Conservation (phyloP, 2,329 filamentous ascomycete species). For the Acarospora socialis region DNA sequence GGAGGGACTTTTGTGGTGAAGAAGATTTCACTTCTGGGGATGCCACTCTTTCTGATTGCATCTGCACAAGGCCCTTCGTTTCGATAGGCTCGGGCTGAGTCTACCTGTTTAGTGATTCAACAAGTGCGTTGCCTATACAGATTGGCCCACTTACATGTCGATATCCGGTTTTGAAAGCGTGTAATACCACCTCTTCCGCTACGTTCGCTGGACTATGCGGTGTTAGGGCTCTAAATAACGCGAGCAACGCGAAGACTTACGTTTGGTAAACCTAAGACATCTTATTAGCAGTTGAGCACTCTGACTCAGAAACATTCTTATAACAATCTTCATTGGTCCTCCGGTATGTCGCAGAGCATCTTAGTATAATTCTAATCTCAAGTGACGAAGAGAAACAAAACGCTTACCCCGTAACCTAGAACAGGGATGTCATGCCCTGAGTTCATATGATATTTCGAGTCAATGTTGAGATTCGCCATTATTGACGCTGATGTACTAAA, state of each 20-base stretch:
- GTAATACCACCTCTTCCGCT: slow-evolving; percentile 42
- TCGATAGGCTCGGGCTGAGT: slow-evolving; percentile 42
- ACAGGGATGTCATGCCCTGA: slow-evolving; percentile 14
- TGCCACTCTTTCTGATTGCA: slow-evolving; percentile 37
- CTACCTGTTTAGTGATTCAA: slow-evolving; percentile 29
- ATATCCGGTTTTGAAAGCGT: slow-evolving; percentile 43
- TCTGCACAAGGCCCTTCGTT: slow-evolving; percentile 42
- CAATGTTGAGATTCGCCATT: slow-evolving; percentile 12
- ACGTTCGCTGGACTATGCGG: slow-evolving; percentile 37
- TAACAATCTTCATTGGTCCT: no score
- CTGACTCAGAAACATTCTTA: no score
- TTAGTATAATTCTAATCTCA: slow-evolving; percentile 1
- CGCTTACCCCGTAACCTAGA: slow-evolving; percentile 13
- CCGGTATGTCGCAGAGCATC: no score
- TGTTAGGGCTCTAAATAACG: slow-evolving; percentile 7
- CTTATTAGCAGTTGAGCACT: no score
- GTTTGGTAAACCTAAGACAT: slow-evolving; percentile 31
- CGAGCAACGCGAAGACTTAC: slow-evolving; percentile 15
- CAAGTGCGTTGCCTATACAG: no score
- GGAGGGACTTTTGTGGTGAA: slow-evolving; percentile 49
- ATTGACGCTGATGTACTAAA: slow-evolving; percentile 1
- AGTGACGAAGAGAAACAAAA: slow-evolving; percentile 13
- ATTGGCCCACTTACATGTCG: slow-evolving; percentile 38
- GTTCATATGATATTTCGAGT: slow-evolving; percentile 12
- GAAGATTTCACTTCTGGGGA: slow-evolving; percentile 43